Conservation (phyloP, 805 yeast species). For the Teunomyces atbi region DNA sequence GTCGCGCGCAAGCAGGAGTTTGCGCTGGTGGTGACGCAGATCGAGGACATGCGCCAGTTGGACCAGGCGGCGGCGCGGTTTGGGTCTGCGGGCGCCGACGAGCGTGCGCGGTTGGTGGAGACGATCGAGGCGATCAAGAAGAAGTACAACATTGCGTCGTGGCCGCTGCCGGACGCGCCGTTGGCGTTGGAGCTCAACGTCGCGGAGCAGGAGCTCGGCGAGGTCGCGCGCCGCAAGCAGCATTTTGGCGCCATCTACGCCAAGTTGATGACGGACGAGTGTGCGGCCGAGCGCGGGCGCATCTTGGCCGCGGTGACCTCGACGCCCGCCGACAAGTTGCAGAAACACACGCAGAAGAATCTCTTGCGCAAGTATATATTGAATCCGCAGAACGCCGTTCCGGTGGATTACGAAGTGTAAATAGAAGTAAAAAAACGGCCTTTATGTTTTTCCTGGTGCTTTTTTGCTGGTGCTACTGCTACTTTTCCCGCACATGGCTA, state of each 20-base stretch:
- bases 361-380: conserved; percentile 63
- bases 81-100: conserved; percentile 18
- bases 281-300: conserved; percentile 21
- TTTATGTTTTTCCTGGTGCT: too few species aligned
- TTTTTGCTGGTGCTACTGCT: too few species aligned
- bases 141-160: conserved; percentile 36
- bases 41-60: conserved; percentile 38
- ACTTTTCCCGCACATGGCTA: too few species aligned
- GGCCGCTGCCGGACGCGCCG: conserved; percentile 44
- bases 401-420: conserved; percentile 3
- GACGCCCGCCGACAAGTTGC: conserved; percentile 38
- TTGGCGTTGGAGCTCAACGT: conserved; percentile 30
- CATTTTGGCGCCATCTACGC: conserved; percentile 29
- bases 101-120: conserved; percentile 20
- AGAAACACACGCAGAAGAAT: conserved; percentile 64
- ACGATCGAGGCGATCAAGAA: conserved; percentile 37
- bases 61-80: conserved; percentile 28
- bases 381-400: conserved; percentile 18
- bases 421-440: too few species aligned
- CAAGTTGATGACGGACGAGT: conserved; percentile 30
- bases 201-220: conserved; percentile 24
- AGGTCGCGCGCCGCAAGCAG: conserved; percentile 27
- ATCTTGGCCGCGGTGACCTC: conserved; percentile 29
- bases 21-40: conserved; percentile 26
- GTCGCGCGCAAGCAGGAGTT: conserved; percentile 39